A percentile compares a stretch with the other conserved stretches of the same genome.
Conservation (phyloP, 371 early-diverging fungal species). For the Apophysomyces elegans region DNA sequence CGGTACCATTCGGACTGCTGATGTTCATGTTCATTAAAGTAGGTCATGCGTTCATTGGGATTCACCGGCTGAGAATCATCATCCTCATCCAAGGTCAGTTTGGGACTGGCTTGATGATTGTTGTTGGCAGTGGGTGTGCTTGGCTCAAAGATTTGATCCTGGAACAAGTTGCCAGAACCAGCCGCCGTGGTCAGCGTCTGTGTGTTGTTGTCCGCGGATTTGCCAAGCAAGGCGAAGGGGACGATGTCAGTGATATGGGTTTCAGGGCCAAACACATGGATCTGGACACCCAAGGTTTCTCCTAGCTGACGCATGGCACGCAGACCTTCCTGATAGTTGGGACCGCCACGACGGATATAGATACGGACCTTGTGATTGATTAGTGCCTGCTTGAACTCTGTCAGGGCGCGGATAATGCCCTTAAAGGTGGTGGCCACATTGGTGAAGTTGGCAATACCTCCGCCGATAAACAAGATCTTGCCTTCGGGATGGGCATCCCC, state of each 20-base stretch:
- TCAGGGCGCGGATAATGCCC: constrained; percentile 93
- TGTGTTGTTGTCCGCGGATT: constrained; percentile 35
- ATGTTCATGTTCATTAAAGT: constrained; percentile 39
- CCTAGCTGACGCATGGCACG: constrained; percentile 90
- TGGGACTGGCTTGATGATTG: constrained; percentile 26
- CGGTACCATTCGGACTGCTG: constrained; percentile 56
- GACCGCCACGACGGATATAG: constrained; percentile 95
- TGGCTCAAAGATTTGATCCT: constrained; percentile 59
- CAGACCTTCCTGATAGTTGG: constrained; percentile 97
- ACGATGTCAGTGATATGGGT: constrained; percentile 97
- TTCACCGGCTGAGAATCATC: constrained; percentile 42
- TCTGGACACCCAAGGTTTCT: constrained; percentile 86
- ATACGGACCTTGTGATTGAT: constrained; percentile 85
- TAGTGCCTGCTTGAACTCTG: constrained; percentile 83
- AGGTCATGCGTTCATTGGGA: constrained; percentile 56
- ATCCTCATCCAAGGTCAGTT: constrained; percentile 27
- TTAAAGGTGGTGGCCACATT: constrained; percentile 97
- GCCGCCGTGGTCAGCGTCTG: constrained; percentile 22
- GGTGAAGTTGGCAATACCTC: constrained; percentile 98
- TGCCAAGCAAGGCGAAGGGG: constrained; percentile 83
- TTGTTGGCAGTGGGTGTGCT: constrained; percentile 22
- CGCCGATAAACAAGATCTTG: constrained; percentile 94
- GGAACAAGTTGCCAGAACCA: constrained; percentile 59
- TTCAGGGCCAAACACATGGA: constrained; percentile 94
- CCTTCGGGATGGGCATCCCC: constrained; percentile 79